Percentiles rank a stretch among this genome's conserved stretches.
These are phyloP conservation scores for Puya raimondii DNA, from an alignment of 176 grass and related monocot species.

Conservation along the genomic window DNA sequence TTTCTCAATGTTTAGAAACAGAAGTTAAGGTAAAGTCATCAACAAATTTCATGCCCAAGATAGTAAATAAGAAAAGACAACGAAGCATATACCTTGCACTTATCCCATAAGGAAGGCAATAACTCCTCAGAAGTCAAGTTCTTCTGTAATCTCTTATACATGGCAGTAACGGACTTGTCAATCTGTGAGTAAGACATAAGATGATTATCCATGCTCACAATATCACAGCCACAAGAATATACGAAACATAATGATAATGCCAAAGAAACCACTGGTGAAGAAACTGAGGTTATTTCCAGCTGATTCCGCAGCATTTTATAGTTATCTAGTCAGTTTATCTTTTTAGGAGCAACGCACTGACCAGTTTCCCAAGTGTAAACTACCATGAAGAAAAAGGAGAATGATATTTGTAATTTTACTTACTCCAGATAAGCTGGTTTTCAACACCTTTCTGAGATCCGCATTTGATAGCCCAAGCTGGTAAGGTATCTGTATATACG, in stretches of 20 bases:
- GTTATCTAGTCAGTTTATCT: no score
- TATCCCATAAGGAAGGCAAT: slow-evolving; percentile 84
- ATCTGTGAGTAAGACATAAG: slow-evolving; percentile 39
- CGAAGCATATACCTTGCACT: slow-evolving; percentile 62
- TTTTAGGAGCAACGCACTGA: no score
- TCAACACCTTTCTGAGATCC: slow-evolving; percentile 92
- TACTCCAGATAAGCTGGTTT: slow-evolving; percentile 80
- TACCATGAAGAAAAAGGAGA: neutral
- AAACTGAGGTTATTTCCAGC: no score
- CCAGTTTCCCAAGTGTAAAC: no score
- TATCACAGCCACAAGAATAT: slow-evolving; percentile 2
- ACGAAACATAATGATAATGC: neutral
- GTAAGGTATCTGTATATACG: slow-evolving; percentile 73
- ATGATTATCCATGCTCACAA: slow-evolving; percentile 8
- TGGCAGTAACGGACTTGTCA: slow-evolving; percentile 74
- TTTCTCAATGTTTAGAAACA: no score
- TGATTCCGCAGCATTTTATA: no score
- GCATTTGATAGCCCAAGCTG: slow-evolving; percentile 79
- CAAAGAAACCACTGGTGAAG: neutral
- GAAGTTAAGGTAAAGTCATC: neutral
- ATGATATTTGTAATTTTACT: slow-evolving; percentile 23
- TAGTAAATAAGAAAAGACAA: neutral
- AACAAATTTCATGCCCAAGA: neutral
- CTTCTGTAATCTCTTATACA: slow-evolving; percentile 91
- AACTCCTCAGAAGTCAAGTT: slow-evolving; percentile 76